Evolutionary conservation across 768 basidiomycete species (phyloP), one percentile per base, ranked within the genome.

Genomic region (Suillus tomentosus): DNA sequence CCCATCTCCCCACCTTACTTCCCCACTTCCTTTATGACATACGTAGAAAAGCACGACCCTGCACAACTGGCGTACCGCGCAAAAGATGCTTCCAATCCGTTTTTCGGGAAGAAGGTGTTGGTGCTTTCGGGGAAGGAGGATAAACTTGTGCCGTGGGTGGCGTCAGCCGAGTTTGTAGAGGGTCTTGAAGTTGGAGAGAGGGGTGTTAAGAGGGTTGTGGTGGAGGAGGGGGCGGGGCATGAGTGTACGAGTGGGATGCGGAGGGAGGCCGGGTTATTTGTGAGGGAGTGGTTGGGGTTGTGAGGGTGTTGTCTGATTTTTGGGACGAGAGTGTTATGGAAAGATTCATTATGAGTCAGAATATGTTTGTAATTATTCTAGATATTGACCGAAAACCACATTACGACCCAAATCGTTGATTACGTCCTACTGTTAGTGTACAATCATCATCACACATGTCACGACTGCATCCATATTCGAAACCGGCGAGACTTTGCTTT

Each of bases 31-130:
- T 74, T 91, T 43, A 74, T 81, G 37, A 74, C 74, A 19, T 73
- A 86, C 50, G 78, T 92, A n/a, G 66, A 74, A 45, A 70, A 67
- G 17, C 66, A 78, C 34, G 85, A 87, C 66, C 85, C 87, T 1
- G 80, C 74, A 3, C 73, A 71, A 3, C 75, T 79, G 43, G 76
- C 84, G 5, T 85, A 81, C 66, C 69, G 76, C 14, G 73, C 79
- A 22, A 65, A 63, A 2, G 80, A 77, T 40, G 65, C 60, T 2
- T 67, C 73, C 11, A 89, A 89, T 66, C 85, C 88, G 1, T 94
- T 91, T 73, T 64, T 80, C 5, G 88, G 86, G 1, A 94, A 93
- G 79, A 85, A 86, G 69, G 81, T 95, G 15, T 80, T 95, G 6
- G 86, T 90, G 3, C 74, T 95, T 4, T 86, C 87, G 1, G 93